Conservation (phyloP, 805 yeast species). For the Dipodascus albidus region DNA sequence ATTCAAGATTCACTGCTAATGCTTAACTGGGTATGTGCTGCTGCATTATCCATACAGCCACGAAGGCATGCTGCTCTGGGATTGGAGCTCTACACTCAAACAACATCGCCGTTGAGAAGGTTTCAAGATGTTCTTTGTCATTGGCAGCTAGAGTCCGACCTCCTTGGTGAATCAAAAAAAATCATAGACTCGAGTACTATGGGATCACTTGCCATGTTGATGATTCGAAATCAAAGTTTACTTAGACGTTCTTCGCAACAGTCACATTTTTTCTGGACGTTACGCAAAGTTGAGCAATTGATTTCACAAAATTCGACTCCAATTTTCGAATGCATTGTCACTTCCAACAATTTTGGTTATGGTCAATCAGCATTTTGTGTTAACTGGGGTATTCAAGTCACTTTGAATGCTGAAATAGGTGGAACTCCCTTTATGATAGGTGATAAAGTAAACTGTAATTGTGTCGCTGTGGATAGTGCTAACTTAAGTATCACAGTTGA, state of each 20-base stretch:
- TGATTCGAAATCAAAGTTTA: constrained; percentile 8
- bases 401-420: neutral
- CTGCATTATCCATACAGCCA: constrained; percentile 38
- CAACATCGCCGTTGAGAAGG: constrained; percentile 84
- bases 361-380: neutral
- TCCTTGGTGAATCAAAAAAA: constrained; percentile 19
- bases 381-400: constrained; percentile 2
- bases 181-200: constrained; percentile 7
- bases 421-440: neutral
- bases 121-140: constrained; percentile 73
- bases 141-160: constrained; percentile 49
- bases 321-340: neutral
- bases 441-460: neutral
- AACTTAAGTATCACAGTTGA: neutral
- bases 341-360: neutral
- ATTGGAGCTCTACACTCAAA: constrained; percentile 49
- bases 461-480: neutral
- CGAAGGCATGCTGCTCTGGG: constrained; percentile 53
- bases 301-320: neutral
- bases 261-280: constrained; percentile 11
- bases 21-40: constrained; percentile 38
- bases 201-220: constrained; percentile 5
- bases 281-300: constrained; percentile 8
- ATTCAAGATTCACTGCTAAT: constrained; percentile 25
- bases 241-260: constrained; percentile 8